Conservation (phyloP, 257 asterid genomes). For the Solanum sejunctum region DNA sequence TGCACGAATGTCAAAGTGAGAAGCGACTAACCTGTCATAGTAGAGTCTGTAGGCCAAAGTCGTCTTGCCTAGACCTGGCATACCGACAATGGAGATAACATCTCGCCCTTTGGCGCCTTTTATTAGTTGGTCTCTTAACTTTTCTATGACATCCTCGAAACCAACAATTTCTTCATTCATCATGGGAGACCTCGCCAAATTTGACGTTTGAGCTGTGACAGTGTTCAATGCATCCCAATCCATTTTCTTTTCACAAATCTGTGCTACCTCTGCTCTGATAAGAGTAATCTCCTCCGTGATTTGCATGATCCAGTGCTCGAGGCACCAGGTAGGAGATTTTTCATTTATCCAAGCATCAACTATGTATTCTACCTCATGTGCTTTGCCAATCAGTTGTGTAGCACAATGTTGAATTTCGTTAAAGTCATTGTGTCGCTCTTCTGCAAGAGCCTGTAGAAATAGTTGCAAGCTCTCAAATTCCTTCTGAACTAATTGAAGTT, state of each 20-base stretch:
- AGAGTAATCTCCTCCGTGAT: neutral
- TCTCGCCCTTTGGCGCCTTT: too few species aligned
- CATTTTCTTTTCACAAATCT: neutral
- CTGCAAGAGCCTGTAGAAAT: neutral
- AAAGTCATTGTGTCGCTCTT: neutral
- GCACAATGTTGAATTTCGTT: neutral
- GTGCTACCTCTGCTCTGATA: neutral
- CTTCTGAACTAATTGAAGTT: neutral
- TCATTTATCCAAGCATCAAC: neutral
- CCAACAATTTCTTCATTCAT: too few species aligned
- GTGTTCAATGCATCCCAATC: too few species aligned
- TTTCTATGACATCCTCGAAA: too few species aligned
- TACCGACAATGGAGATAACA: too few species aligned
- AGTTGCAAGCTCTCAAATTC: neutral
- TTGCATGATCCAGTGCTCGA: neutral
- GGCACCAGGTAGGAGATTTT: neutral
- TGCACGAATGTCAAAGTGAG: too few species aligned
- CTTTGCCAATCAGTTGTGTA: neutral
- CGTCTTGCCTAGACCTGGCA: too few species aligned
- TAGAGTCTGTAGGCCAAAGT: too few species aligned
- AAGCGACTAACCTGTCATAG: too few species aligned
- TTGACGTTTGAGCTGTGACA: too few species aligned
- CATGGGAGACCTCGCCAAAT: too few species aligned
- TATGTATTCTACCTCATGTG: constrained; percentile 12
- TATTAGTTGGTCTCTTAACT: too few species aligned